These are phyloP conservation scores for Colletotrichum ledebouriae DNA, from an alignment of 2,329 filamentous ascomycete genomes.

Conservation along the genomic window DNA sequence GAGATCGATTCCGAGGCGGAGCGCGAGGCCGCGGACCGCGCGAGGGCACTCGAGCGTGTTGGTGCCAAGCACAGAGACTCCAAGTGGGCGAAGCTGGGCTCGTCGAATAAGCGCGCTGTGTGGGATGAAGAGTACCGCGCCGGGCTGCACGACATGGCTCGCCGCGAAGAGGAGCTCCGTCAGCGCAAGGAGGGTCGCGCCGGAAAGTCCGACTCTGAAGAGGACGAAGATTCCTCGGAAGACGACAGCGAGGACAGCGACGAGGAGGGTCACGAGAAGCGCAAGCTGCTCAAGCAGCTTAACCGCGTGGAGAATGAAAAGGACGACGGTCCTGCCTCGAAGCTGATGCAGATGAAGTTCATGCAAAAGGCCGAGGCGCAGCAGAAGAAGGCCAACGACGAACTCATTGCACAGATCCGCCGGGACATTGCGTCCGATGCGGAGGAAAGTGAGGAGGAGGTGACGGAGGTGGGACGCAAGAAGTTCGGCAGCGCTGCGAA, in stretches of 20 bases:
- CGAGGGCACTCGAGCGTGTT: conserved; percentile 86
- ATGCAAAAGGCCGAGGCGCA: conserved; percentile 91
- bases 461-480: conserved; percentile 75
- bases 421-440: conserved; percentile 77
- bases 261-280: conserved; percentile 60
- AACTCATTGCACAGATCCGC: conserved; percentile 76
- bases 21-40: conserved; percentile 75
- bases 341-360: conserved; percentile 88
- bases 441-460: conserved; percentile 63
- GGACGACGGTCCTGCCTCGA: conserved; percentile 69
- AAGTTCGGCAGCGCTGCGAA: conserved; percentile 69
- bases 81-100: conserved; percentile 91
- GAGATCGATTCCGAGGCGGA: conserved; percentile 76
- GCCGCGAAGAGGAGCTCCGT: conserved; percentile 84
- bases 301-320: conserved; percentile 59
- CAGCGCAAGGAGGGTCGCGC: conserved; percentile 81
- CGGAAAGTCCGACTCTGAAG: conserved; percentile 66
- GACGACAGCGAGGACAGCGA: conserved; percentile 68
- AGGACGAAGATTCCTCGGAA: conserved; percentile 68
- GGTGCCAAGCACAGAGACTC: conserved; percentile 87
- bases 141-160: conserved; percentile 84
- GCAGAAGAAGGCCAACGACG: conserved; percentile 84
- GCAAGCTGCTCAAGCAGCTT: conserved; percentile 57
- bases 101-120: conserved; percentile 81
- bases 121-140: conserved; percentile 91